A percentile compares a stretch with the other conserved stretches of the same genome.
Evolutionary conservation across 768 basidiomycete genomes (phyloP).

Genomic region (Psilocybe azurescens): DNA sequence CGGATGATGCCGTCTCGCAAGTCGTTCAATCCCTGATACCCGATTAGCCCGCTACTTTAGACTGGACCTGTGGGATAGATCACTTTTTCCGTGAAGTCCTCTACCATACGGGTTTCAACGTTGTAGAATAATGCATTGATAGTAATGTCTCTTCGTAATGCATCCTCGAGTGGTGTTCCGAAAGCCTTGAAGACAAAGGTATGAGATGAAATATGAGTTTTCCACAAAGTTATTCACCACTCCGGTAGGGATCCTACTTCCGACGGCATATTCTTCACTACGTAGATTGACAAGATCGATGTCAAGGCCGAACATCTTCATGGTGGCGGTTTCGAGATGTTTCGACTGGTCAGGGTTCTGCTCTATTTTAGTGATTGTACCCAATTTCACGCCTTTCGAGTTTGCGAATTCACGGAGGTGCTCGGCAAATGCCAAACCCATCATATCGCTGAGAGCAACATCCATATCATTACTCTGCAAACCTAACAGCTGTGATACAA

Average conservation of each 20-base stretch:
- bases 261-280: constrained; percentile 87
- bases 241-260: constrained; percentile 87
- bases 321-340: constrained; percentile 94
- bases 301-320: constrained; percentile 79
- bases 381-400: constrained; percentile 54
- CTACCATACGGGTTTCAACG: constrained; percentile 81
- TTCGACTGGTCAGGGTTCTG: constrained; percentile 98
- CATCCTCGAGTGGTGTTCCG: constrained; percentile 92
- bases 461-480: constrained; percentile 91
- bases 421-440: constrained; percentile 88
- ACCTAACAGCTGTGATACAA: constrained; percentile 68
- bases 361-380: constrained; percentile 80
- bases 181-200: constrained; percentile 60
- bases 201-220: not conserved
- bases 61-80: not conserved
- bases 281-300: constrained; percentile 94
- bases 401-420: constrained; percentile 69
- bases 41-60: constrained; percentile 14
- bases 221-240: constrained; percentile 59
- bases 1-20: constrained; percentile 78
- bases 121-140: constrained; percentile 98
- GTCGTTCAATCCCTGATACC: constrained; percentile 81
- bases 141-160: constrained; percentile 88
- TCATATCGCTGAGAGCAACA: constrained; percentile 87
- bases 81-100: constrained; percentile 87